phyloP scores from a whole-genome alignment of 768 basidiomycete species.

The Suillus placidus region DNA sequence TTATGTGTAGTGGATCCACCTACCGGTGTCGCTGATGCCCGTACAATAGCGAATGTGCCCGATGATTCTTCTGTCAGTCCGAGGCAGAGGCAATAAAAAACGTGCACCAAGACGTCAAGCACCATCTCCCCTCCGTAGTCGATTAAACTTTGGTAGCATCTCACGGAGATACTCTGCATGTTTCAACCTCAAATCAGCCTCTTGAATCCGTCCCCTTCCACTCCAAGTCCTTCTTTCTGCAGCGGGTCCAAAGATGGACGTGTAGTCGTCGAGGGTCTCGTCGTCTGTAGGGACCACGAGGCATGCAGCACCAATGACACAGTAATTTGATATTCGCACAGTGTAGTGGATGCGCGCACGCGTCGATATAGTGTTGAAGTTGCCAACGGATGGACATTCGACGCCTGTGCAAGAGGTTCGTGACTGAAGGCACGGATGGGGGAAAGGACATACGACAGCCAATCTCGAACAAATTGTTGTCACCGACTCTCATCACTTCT shows the following conservation, averaged over 20 bases:
- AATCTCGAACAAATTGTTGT: conserved; percentile 93
- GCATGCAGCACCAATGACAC: conserved; percentile 81
- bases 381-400: conserved; percentile 82
- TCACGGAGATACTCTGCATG: conserved; percentile 92
- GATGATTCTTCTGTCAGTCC: background rate
- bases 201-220: conserved; percentile 81
- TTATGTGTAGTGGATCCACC: background rate
- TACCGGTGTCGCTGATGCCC: background rate
- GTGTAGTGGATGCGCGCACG: conserved; percentile 83
- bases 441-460: conserved; percentile 72
- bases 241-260: conserved; percentile 78
- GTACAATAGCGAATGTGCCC: background rate
- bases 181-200: conserved; percentile 80
- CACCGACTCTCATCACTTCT: conserved; percentile 90
- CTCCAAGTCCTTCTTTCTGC: conserved; percentile 83
- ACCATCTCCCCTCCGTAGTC: conserved; percentile 44
- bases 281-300: conserved; percentile 78
- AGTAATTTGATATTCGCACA: conserved; percentile 76
- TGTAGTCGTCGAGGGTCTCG: conserved; percentile 80
- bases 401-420: conserved; percentile 55
- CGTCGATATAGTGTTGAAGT: conserved; percentile 85
- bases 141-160: conserved; percentile 89
- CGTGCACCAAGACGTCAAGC: background rate
- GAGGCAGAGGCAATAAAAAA: background rate
- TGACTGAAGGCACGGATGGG: conserved; percentile 1